Evolutionary conservation across 2,329 filamentous ascomycete species (phyloP), one percentile per base, ranked within the genome.

Genomic region (Aquanectria penicillioides): DNA sequence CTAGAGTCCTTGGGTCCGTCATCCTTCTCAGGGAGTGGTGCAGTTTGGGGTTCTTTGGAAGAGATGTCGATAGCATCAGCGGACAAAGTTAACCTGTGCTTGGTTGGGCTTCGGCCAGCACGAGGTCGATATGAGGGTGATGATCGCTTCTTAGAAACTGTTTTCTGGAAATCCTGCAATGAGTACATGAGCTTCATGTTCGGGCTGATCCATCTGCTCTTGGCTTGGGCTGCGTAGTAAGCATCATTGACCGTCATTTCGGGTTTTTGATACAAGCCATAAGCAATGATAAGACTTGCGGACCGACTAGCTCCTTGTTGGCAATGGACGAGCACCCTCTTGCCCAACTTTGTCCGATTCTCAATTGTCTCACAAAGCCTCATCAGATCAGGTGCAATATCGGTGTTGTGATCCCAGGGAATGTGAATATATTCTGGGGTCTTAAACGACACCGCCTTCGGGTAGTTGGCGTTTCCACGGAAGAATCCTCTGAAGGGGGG

Each of bases 121-220:
- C 80, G 79, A 22, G 76, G 80, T 74, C 81, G 77, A 69, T 83
- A 72, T 65, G 84, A 75, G 23, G 74, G 77, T 13, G 78, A 74
- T 2, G 77, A 60, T 63, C 78, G 83, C 73, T 80, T 85, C 69
- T 81, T 83, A 2, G 81, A 76, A 3, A 89, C 73, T 44, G 88
- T 81, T 69, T 89, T 89, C 66, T 89, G 87, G 71, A 94, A 94
- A 70, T 94, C 91, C 73, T 94, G 91, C 43, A 96, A 79, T 66
- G 92, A 93, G 81, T 95, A 95, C 83, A 96, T 93, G 65, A 96
- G 81, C 66, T 92, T 92, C 92, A 96, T 96, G 74, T 96, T 96
- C 0, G 92, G 92, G 57, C 92, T 93, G 67, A 96, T 94, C 92
- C 92, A 96, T 70, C 84, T 87, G 74, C 92, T 95, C 77, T 90